Percentiles rank a stretch among this genome's conserved stretches.
Evolutionary conservation across 2,329 filamentous ascomycete species (phyloP).

Genomic region (Aspergillus terreus): DNA sequence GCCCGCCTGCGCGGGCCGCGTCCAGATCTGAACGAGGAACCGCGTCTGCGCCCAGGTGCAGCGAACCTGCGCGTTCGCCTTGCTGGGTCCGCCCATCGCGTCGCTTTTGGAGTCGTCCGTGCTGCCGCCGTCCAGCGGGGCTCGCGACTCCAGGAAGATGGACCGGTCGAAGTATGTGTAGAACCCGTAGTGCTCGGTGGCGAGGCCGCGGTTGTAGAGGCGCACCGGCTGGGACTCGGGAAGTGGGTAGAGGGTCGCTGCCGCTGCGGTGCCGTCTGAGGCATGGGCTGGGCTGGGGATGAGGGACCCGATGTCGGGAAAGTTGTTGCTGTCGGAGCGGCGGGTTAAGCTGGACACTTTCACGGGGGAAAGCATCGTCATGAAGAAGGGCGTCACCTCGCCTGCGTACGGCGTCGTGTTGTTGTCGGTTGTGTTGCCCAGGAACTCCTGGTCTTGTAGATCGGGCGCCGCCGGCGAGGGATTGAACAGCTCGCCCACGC

Average conservation of each 20-base stretch:
- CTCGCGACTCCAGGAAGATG: slow-evolving; percentile 69
- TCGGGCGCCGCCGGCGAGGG: slow-evolving; percentile 47
- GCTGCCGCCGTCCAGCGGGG: slow-evolving; percentile 41
- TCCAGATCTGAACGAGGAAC: slow-evolving; percentile 62
- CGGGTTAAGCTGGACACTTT: slow-evolving; percentile 39
- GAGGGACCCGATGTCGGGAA: slow-evolving; percentile 47
- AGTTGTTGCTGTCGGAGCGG: slow-evolving; percentile 27
- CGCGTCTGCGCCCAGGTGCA: slow-evolving; percentile 62
- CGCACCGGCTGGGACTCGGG: slow-evolving; percentile 71
- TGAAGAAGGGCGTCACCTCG: slow-evolving; percentile 84
- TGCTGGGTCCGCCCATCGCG: slow-evolving; percentile 47
- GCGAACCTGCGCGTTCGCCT: slow-evolving; percentile 44
- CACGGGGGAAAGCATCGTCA: slow-evolving; percentile 60
- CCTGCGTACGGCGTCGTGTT: slow-evolving; percentile 70
- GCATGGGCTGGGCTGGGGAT: slow-evolving; percentile 64
- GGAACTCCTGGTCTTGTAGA: slow-evolving; percentile 69
- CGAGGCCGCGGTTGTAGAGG: slow-evolving; percentile 76
- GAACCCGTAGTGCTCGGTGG: slow-evolving; percentile 87
- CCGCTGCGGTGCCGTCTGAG: slow-evolving; percentile 66
- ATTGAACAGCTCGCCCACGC: slow-evolving; percentile 35
- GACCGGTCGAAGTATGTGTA: slow-evolving; percentile 88
- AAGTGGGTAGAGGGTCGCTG: slow-evolving; percentile 68
- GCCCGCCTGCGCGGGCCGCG: slow-evolving; percentile 39
- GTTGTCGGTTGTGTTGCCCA: slow-evolving; percentile 81
- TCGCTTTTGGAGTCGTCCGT: slow-evolving; percentile 43